Conservation (phyloP, 805 yeast genomes). For the Hanseniaspora pseudoguilliermondii region DNA sequence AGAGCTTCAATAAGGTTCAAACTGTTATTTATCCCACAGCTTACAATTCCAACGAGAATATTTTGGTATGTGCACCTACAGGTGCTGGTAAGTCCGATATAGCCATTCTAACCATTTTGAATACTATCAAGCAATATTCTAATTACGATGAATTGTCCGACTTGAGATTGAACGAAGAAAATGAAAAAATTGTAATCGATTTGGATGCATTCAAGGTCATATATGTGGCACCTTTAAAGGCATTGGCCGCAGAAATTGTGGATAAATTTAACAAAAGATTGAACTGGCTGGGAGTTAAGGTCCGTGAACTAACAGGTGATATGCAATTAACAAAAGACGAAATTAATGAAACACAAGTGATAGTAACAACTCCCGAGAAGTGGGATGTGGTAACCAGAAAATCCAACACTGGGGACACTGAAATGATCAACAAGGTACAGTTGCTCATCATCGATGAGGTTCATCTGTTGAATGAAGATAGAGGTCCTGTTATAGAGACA, state of each 20-base stretch:
- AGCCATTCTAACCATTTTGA: conserved; percentile 68
- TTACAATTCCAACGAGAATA: conserved; percentile 81
- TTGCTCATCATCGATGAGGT: conserved; percentile 90
- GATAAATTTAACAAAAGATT: conserved; percentile 71
- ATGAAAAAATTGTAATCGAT: conserved; percentile 49
- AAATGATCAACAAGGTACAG: conserved; percentile 70
- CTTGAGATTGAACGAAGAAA: conserved; percentile 26
- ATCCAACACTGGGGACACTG: conserved; percentile 67
- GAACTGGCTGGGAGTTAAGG: conserved; percentile 74
- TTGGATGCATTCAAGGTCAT: conserved; percentile 80
- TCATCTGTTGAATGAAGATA: conserved; percentile 88
- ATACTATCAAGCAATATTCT: conserved; percentile 61
- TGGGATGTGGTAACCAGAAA: conserved; percentile 98
- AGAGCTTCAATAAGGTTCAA: conserved; percentile 73
- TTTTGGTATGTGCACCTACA: conserved; percentile 94
- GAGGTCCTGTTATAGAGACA: conserved; percentile 96
- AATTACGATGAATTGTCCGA: conserved; percentile 27
- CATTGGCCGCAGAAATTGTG: conserved; percentile 91
- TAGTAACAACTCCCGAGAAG: conserved; percentile 90
- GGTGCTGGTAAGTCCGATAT: conserved; percentile 98
- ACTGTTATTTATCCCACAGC: conserved; percentile 85
- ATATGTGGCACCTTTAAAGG: conserved; percentile 87
- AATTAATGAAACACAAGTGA: conserved; percentile 67
- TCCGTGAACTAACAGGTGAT: conserved; percentile 85
- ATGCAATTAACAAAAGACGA: conserved; percentile 81